phyloP scores from a whole-genome alignment of 2,329 filamentous ascomycete species.

The Paramyrothecium sp. region DNA sequence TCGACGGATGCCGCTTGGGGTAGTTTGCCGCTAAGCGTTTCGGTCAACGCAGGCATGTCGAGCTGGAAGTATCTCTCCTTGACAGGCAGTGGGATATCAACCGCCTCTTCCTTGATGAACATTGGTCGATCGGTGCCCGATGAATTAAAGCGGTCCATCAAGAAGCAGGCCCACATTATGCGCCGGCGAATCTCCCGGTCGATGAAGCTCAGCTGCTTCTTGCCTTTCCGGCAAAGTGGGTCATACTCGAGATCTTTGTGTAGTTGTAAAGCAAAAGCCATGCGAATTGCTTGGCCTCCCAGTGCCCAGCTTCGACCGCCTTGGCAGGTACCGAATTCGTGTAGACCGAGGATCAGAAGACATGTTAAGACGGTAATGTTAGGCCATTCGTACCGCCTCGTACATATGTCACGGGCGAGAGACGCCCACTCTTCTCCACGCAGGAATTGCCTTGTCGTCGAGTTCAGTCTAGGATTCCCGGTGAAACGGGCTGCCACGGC shows the following conservation, averaged over 20 bases:
- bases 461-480: slow-evolving; percentile 76
- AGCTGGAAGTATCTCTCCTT: slow-evolving; percentile 88
- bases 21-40: slow-evolving; percentile 73
- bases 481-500: slow-evolving; percentile 95
- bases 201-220: slow-evolving; percentile 75
- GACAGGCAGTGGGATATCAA: slow-evolving; percentile 87
- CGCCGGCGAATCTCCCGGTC: slow-evolving; percentile 90
- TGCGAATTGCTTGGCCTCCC: slow-evolving; percentile 89
- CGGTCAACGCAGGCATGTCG: slow-evolving; percentile 85
- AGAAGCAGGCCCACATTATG: slow-evolving; percentile 97
- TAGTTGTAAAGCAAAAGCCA: slow-evolving; percentile 93
- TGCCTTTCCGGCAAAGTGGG: slow-evolving; percentile 61
- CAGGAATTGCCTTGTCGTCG: slow-evolving; percentile 72
- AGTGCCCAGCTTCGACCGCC: slow-evolving; percentile 95
- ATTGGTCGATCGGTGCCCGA: slow-evolving; percentile 90
- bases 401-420: slow-evolving; percentile 81
- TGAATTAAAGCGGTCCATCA: slow-evolving; percentile 98
- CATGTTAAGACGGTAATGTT: slow-evolving; percentile 96
- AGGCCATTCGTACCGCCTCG: slow-evolving; percentile 86
- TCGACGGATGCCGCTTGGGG: slow-evolving; percentile 61
- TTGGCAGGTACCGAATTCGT: slow-evolving; percentile 96
- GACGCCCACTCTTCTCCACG: slow-evolving; percentile 90
- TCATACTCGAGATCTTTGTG: slow-evolving; percentile 90
- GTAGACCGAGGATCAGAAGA: slow-evolving; percentile 81
- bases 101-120: slow-evolving; percentile 84